Conservation (phyloP, 495 filamentous ascomycete species). For the Neurospora pannonica region DNA sequence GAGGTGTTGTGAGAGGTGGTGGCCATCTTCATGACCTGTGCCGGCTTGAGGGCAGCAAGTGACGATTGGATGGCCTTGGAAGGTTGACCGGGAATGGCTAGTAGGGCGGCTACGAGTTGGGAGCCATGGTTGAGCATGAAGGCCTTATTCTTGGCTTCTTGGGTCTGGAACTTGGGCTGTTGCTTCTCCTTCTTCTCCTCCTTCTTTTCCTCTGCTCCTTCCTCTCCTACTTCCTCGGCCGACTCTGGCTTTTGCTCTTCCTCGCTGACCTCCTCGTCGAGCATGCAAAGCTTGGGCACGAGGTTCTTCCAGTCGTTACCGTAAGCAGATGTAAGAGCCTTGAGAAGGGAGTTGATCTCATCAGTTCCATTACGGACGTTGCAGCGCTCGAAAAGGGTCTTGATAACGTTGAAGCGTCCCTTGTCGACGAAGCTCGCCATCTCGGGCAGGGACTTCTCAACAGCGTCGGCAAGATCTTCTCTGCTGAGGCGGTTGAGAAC, state of each 20-base stretch:
- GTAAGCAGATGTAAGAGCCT: conserved; percentile 49
- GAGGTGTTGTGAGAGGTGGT: conserved; percentile 35
- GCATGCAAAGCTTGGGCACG: conserved; percentile 48
- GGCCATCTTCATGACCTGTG: conserved; percentile 28
- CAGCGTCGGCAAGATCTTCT: conserved; percentile 65
- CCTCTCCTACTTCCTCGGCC: not conserved
- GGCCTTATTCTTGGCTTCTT: conserved; percentile 30
- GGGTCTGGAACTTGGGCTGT: conserved; percentile 14
- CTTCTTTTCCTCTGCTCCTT: not conserved
- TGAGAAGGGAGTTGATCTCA: conserved; percentile 51
- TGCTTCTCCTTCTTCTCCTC: conserved; percentile 3
- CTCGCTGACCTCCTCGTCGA: conserved; percentile 28
- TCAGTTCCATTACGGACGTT: conserved; percentile 46
- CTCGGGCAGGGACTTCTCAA: conserved; percentile 57
- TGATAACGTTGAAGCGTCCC: conserved; percentile 66
- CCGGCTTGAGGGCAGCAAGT: conserved; percentile 25
- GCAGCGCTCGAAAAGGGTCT: conserved; percentile 74
- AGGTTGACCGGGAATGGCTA: conserved; percentile 31
- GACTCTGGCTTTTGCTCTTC: conserved; percentile 10
- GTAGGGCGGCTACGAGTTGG: conserved; percentile 31
- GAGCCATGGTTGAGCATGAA: conserved; percentile 35
- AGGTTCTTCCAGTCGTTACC: conserved; percentile 44
- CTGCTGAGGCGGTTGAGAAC: conserved; percentile 75
- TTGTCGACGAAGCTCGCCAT: conserved; percentile 61
- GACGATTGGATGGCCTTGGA: conserved; percentile 34